Base-by-base conservation (phyloP, 2,329 filamentous ascomycete species). In the Cylindrodendrum hubeiense region DNA sequence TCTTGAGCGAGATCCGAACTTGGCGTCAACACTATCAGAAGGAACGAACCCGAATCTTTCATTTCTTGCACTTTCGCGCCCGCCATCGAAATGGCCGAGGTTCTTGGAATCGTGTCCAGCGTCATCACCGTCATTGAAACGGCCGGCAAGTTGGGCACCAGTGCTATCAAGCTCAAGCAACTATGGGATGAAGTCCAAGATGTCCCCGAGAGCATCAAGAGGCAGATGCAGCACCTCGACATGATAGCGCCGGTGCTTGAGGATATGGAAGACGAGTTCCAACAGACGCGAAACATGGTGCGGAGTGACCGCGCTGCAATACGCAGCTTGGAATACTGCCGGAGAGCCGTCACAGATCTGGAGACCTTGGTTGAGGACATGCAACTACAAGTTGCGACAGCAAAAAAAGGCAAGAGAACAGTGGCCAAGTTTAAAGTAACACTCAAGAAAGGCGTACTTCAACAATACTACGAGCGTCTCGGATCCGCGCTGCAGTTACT, bases 181-280 rank as follows among this genome's bases (percentile, higher is more conserved):
- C 55, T 72, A 9, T 72, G 69, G 69, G 49, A 69, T 3, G 66
- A 72, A 28, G 63, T 71, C 0, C 63, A 70, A 6, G 51, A 69
- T 30, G 57, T 69, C 1, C 68, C 67, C 0, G 10, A 46, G 0
- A 67, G 46, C 8, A 56, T 70, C 19, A 13, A 30, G n/a, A 50
- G 47, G 24, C 26, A 50, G 26, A 15, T 50, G 47, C 28, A 33
- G n/a, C n/a, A 50, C 9, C 47, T 50, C 26, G 26, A 34, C 7
- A 50, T 50, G 47, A 17, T 50, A 6, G 28, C 28, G 1, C 6
- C 17, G 34, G 34, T 63, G 37, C 57, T 70, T 2, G 52, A 68
- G 0, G 51, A 66, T 1, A 68, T 70, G 39, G 65, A 68, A 0
- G 6, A 22, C 0, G 67, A 68, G 3, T 68, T 70, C 1, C 17